Base-by-base conservation (phyloP, 345 rosid species). In the Salix dunnii region DNA sequence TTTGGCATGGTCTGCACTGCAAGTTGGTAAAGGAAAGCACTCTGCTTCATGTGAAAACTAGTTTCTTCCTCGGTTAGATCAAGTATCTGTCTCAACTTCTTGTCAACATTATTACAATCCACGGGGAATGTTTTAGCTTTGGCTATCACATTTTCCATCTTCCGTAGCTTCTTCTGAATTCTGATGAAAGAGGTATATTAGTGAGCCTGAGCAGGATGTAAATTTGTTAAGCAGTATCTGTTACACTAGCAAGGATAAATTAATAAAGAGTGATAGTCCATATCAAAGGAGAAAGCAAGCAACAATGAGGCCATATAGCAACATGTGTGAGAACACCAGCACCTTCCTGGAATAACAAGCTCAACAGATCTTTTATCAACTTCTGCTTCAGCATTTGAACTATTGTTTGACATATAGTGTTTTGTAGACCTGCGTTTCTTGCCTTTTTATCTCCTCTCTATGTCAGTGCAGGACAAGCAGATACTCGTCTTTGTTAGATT, bases 41-140 rank as follows among this genome's bases (percentile, higher is more conserved):
- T 87, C 87, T 88, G 94, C 85, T 87, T 92, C 89, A 84, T 86
- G 86, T 94, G 91, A 83, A 93, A 93, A 82, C 86, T 87, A 71
- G 98, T 94, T 88, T 96, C 99, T 80, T 91, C 98, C 76, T 91
- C 94, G 0, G 95, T 91, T 87, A 91, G 72, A 78, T 96, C 99
- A 77, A 87, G 86, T 77, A 96, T 90, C 87, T 96, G 99, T 78
- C 97, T 88, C 86, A 93, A 65, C 85, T 93, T 96, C 87, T 89
- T 96, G 92, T 91, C 96, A 79, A 96, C 90, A 64, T 93, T 96
- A 80, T 89, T 88, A 76, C 98, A 93, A 62, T 96, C 97, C 9
- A 88, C 90, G 60, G 91, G 85, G 74, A 86, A 82, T 66, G 88
- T 81, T 84, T 92, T 90, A 66, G 98, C 92, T 84, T 81, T 89